These are phyloP conservation scores for Crithidia expoeki DNA, from an alignment of 208 protist genomes.

Conservation along the genomic window DNA sequence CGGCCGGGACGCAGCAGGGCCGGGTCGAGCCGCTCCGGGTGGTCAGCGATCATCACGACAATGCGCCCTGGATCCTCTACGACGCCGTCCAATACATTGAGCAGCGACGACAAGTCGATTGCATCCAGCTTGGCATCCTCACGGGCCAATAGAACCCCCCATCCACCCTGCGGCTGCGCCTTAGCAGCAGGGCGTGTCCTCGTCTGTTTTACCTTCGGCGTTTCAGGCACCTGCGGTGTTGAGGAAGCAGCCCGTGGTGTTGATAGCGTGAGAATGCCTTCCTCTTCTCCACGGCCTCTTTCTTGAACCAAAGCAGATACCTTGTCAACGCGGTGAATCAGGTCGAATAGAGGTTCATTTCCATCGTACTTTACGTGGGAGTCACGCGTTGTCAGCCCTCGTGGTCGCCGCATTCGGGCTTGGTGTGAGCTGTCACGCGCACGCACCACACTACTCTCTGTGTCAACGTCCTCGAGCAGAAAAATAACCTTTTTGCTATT, in stretches of 20 bases:
- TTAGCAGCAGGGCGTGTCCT: neutral
- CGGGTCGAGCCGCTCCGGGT: slow-evolving; percentile 31
- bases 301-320: too few species aligned
- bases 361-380: neutral
- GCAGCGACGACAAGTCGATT: slow-evolving; percentile 20
- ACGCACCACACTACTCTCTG: slow-evolving; percentile 11
- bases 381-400: slow-evolving; percentile 18
- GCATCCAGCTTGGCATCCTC: slow-evolving; percentile 10
- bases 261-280: slow-evolving; percentile 1
- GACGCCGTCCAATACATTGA: slow-evolving; percentile 31
- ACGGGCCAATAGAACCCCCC: neutral
- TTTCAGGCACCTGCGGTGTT: neutral
- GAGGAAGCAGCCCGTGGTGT: neutral
- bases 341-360: too few species aligned
- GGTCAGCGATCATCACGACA: slow-evolving; percentile 31
- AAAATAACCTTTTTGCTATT: slow-evolving; percentile 34
- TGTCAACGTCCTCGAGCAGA: slow-evolving; percentile 33
- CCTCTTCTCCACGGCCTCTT: neutral
- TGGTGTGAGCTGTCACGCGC: neutral
- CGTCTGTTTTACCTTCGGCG: neutral
- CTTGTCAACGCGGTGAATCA: neutral
- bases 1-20: slow-evolving; percentile 35
- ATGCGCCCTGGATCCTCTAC: slow-evolving; percentile 31
- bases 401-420: slow-evolving; percentile 8
- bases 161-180: neutral